phyloP scores from a whole-genome alignment of 139 green algal genomes.

The Chlamydomonas schloesseri region DNA sequence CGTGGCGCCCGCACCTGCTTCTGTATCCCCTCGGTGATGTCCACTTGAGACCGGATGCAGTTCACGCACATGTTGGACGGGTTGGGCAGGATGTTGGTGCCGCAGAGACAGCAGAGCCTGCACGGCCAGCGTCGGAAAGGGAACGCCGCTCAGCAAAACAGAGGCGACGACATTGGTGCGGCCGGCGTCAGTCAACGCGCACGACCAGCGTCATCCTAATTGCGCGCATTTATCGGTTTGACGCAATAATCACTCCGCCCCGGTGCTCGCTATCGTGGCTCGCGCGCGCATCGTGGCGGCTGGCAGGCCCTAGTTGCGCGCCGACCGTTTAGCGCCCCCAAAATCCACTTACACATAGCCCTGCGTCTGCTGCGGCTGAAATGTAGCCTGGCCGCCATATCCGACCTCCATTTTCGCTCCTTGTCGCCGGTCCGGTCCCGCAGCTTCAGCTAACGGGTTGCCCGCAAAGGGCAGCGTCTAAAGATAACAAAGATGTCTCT shows the following conservation, averaged over 20 bases:
- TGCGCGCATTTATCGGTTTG: neutral
- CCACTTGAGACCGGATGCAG: slow-evolving; percentile 96
- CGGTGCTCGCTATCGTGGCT: neutral
- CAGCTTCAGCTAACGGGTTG: too few species aligned
- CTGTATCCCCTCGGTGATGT: slow-evolving; percentile 97
- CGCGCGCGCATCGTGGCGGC: neutral
- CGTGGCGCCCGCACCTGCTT: slow-evolving; percentile 69
- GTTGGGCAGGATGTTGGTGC: slow-evolving; percentile 90
- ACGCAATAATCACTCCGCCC: neutral
- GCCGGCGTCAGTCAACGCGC: neutral
- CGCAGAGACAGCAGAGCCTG: slow-evolving; percentile 95
- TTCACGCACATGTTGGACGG: slow-evolving; percentile 99
- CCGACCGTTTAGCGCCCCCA: too few species aligned
- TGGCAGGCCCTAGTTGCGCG: neutral
- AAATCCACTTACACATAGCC: slow-evolving; percentile 75
- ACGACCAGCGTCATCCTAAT: neutral
- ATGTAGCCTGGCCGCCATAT: slow-evolving; percentile 50
- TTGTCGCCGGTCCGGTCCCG: neutral
- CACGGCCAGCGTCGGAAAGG: neutral
- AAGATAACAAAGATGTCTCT: too few species aligned
- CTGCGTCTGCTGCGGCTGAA: slow-evolving; percentile 69
- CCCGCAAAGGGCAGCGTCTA: too few species aligned
- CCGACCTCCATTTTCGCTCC: too few species aligned
- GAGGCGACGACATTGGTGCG: neutral
- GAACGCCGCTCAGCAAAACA: neutral